A percentile compares a stretch with the other conserved stretches of the same genome.
These are phyloP conservation scores for Trichopus zeylanicus DNA, from an alignment of 116 monocot species.

Conservation along the genomic window DNA sequence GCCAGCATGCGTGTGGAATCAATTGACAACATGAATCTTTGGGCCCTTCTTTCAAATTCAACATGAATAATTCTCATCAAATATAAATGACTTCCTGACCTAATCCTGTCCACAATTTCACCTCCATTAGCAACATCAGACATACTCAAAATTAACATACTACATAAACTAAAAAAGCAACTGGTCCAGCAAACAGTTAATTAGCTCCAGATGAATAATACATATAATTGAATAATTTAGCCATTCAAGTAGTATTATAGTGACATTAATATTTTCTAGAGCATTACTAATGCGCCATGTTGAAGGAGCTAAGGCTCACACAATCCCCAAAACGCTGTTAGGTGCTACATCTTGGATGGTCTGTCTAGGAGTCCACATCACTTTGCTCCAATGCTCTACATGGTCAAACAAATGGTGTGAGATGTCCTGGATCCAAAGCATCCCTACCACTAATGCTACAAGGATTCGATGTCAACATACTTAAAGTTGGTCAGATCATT, in stretches of 20 bases:
- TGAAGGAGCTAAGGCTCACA: neutral
- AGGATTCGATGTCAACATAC: too few relatives aligned
- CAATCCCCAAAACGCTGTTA: too few relatives aligned
- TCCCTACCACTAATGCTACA: too few relatives aligned
- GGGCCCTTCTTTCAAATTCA: neutral
- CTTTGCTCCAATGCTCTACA: neutral
- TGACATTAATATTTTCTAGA: too few relatives aligned
- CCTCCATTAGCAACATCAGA: neutral
- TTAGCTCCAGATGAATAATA: neutral
- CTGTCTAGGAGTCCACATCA: neutral
- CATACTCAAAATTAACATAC: neutral
- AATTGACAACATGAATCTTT: slow-evolving; percentile 4
- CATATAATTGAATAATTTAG: too few relatives aligned
- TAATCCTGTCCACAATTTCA: neutral
- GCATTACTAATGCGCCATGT: neutral
- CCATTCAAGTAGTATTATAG: too few relatives aligned
- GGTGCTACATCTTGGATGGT: neutral
- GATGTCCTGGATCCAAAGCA: too few relatives aligned
- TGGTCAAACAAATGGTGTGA: neutral
- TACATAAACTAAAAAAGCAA: neutral
- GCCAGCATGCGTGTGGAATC: slow-evolving; percentile 8
- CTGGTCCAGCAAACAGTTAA: neutral
- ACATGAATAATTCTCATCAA: neutral
- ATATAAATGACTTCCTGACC: neutral
- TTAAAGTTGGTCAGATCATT: too few relatives aligned